These are phyloP conservation scores for Paracoccidioides brasiliensis DNA, from an alignment of 2,329 filamentous ascomycete species.

Conservation along the genomic window DNA sequence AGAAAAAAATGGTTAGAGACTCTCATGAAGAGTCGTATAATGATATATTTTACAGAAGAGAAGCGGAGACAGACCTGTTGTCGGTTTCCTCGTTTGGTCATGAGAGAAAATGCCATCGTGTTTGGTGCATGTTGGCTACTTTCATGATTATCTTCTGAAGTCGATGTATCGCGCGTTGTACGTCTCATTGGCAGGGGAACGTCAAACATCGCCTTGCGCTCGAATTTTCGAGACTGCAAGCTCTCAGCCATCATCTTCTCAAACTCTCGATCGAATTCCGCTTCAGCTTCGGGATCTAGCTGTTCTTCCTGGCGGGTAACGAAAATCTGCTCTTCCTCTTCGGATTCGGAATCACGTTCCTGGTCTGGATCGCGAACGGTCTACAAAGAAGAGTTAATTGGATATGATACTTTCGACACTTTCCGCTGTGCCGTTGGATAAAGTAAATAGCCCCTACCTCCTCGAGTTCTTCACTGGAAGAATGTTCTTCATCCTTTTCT, in stretches of 20 bases:
- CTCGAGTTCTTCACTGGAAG: constrained; percentile 38
- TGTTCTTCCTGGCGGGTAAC: constrained; percentile 85
- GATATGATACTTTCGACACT: background rate
- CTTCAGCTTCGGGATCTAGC: constrained; percentile 83
- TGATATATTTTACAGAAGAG: background rate
- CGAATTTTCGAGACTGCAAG: constrained; percentile 87
- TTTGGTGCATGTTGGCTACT: constrained; percentile 26
- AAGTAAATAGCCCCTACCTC: constrained; percentile 6
- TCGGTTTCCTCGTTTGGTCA: constrained; percentile 91
- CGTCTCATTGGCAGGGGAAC: constrained; percentile 88
- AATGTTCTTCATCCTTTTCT: constrained; percentile 42
- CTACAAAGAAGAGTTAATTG: constrained; percentile 14
- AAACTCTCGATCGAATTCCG: constrained; percentile 94
- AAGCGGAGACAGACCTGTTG: constrained; percentile 54
- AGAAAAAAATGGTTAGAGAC: constrained; percentile 1
- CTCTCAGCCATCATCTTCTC: constrained; percentile 98
- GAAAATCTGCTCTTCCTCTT: constrained; percentile 78
- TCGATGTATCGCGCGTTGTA: constrained; percentile 44
- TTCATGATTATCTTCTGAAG: constrained; percentile 24
- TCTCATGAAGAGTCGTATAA: background rate
- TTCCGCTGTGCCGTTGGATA: constrained; percentile 8
- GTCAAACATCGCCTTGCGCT: constrained; percentile 87
- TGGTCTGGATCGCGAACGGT: constrained; percentile 30
- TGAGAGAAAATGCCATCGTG: constrained; percentile 93
- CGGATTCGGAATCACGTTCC: constrained; percentile 44